A percentile compares a stretch with the other conserved stretches of the same genome.
Evolutionary conservation across 129 eudicot genomes (phyloP).

Genomic region (Heracleum sosnowskyi): DNA sequence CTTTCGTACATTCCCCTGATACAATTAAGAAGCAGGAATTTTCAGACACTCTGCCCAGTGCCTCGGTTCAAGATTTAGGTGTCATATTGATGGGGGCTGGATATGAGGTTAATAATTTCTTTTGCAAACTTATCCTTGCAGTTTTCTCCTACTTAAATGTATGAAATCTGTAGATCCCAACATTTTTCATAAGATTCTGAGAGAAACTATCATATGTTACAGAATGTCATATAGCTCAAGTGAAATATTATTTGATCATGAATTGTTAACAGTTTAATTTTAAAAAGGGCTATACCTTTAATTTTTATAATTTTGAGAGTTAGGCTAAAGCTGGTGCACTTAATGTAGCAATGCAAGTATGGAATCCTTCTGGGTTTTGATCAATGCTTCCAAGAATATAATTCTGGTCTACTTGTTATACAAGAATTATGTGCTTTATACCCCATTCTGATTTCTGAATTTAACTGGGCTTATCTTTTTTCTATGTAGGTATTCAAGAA

Average conservation of each 20-base stretch:
- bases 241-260: too few species aligned
- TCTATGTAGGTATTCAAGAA: constrained; percentile 62
- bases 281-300: too few species aligned
- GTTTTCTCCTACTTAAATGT: neutral
- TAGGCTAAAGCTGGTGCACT: too few species aligned
- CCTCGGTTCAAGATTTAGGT: constrained; percentile 84
- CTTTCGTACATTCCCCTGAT: constrained; percentile 64
- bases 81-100: constrained; percentile 84
- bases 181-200: neutral
- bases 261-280: too few species aligned
- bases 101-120: constrained; percentile 46
- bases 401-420: neutral
- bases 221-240: neutral
- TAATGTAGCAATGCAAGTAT: neutral
- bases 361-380: neutral
- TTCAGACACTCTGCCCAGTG: constrained; percentile 72
- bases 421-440: neutral
- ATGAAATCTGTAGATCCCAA: neutral
- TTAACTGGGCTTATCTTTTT: neutral
- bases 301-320: too few species aligned
- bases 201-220: neutral
- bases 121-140: too few species aligned
- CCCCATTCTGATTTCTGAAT: neutral
- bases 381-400: neutral
- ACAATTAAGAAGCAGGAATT: constrained; percentile 69